phyloP scores from a whole-genome alignment of 805 yeast species.

The Lachancea dasiensis region DNA sequence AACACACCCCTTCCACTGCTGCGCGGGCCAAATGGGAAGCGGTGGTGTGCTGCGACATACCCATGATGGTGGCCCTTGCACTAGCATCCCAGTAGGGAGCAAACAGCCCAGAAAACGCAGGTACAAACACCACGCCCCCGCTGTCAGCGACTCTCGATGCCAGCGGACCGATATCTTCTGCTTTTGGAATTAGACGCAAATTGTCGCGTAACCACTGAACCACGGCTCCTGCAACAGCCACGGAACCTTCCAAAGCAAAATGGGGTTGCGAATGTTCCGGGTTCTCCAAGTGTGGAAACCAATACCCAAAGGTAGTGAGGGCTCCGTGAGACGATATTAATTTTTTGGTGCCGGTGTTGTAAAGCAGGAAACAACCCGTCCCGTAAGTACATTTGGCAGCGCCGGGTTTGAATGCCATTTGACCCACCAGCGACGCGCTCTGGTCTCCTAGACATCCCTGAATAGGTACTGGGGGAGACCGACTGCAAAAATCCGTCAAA shows the following conservation, averaged over 20 bases:
- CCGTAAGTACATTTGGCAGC: slow-evolving; percentile 95
- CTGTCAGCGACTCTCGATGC: slow-evolving; percentile 75
- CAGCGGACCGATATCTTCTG: slow-evolving; percentile 85
- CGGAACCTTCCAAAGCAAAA: slow-evolving; percentile 90
- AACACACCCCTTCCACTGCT: slow-evolving; percentile 91
- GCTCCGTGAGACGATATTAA: slow-evolving; percentile 74
- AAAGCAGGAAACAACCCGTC: slow-evolving; percentile 87
- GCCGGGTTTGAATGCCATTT: slow-evolving; percentile 75
- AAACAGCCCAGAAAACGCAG: slow-evolving; percentile 89
- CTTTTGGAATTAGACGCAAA: slow-evolving; percentile 70
- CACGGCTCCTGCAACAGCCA: slow-evolving; percentile 92
- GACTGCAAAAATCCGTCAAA: slow-evolving; percentile 43
- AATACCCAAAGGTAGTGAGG: slow-evolving; percentile 82
- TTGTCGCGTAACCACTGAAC: slow-evolving; percentile 94
- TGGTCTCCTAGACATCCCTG: slow-evolving; percentile 94
- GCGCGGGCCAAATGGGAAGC: slow-evolving; percentile 91
- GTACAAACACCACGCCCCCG: slow-evolving; percentile 91
- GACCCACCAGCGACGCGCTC: slow-evolving; percentile 89
- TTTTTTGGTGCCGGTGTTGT: slow-evolving; percentile 75
- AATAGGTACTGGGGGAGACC: slow-evolving; percentile 62
- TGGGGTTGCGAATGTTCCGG: slow-evolving; percentile 49
- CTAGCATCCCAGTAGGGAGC: slow-evolving; percentile 96
- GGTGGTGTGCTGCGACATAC: slow-evolving; percentile 89
- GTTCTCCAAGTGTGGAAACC: slow-evolving; percentile 67
- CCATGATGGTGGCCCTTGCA: slow-evolving; percentile 88